phyloP scores from a whole-genome alignment of 805 yeast species.

The Lachancea thermotolerans region DNA sequence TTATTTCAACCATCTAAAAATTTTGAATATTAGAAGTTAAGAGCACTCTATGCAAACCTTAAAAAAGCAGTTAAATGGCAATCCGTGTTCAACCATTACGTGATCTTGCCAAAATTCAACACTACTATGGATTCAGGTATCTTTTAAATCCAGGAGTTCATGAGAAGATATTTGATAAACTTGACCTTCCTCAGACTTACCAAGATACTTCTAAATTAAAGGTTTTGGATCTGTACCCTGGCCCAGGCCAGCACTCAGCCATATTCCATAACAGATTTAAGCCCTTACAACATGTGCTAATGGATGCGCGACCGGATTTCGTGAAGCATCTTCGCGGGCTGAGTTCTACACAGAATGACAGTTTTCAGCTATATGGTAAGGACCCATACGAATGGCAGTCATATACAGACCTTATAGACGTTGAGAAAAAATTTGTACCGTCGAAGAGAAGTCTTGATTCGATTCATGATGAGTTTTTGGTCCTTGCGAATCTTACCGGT shows the following conservation, averaged over 20 bases:
- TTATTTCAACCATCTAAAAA: no score
- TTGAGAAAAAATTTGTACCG: constrained; percentile 40
- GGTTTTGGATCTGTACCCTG: constrained; percentile 55
- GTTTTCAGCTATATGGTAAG: constrained; percentile 27
- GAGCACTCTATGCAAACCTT: not conserved
- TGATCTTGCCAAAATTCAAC: constrained; percentile 14
- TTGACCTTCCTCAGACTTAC: constrained; percentile 35
- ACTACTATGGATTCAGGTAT: constrained; percentile 21
- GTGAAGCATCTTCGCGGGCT: constrained; percentile 11
- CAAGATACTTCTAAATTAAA: constrained; percentile 35
- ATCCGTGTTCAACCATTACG: constrained; percentile 1
- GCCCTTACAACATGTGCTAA: constrained; percentile 58
- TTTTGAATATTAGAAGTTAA: not conserved
- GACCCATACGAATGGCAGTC: constrained; percentile 70
- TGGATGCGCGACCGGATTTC: constrained; percentile 44
- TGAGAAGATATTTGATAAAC: constrained; percentile 39
- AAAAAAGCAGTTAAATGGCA: not conserved
- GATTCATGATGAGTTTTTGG: constrained; percentile 48
- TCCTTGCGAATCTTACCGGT: constrained; percentile 53
- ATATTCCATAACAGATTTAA: constrained; percentile 51
- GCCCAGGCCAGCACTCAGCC: constrained; percentile 53
- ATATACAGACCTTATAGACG: constrained; percentile 42
- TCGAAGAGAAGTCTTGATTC: constrained; percentile 31
- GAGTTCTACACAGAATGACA: constrained; percentile 1
- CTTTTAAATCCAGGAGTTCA: constrained; percentile 19